These are phyloP conservation scores for Crinitomyces ghanaensis DNA, from an alignment of 805 yeast genomes.

Conservation along the genomic window DNA sequence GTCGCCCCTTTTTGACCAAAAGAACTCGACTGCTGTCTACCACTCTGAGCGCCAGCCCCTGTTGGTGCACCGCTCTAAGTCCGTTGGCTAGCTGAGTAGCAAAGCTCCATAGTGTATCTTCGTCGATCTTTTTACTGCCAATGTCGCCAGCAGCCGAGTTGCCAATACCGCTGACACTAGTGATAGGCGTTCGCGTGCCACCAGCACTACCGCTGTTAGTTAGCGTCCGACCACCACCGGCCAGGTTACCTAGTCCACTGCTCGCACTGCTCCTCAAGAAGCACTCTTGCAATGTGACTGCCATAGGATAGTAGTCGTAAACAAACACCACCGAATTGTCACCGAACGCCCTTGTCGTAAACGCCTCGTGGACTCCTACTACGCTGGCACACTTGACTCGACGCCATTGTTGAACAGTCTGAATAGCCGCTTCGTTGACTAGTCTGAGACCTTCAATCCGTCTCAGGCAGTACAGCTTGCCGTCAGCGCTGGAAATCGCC, in stretches of 20 bases:
- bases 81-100: conserved; percentile 67
- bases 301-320: conserved; percentile 76
- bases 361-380: conserved; percentile 65
- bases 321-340: conserved; percentile 65
- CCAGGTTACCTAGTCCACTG: too few species aligned
- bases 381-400: conserved; percentile 36
- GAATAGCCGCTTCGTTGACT: conserved; percentile 47
- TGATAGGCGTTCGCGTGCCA: too few species aligned
- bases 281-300: conserved; percentile 62
- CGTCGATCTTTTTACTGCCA: conserved; percentile 48
- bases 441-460: conserved; percentile 52
- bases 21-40: conserved; percentile 59
- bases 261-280: too few species aligned
- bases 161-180: conserved; percentile 1
- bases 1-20: conserved; percentile 57
- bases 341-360: conserved; percentile 78
- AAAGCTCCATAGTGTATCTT: conserved; percentile 63
- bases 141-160: conserved; percentile 8
- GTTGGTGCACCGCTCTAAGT: conserved; percentile 48
- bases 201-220: too few species aligned
- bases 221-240: too few species aligned
- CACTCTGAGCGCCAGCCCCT: conserved; percentile 43
- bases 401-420: conserved; percentile 57
- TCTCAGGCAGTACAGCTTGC: conserved; percentile 63
- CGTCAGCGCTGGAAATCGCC: conserved; percentile 69